Base-by-base conservation (phyloP, 2,329 filamentous ascomycete genomes). In the Fusarium albidum region DNA sequence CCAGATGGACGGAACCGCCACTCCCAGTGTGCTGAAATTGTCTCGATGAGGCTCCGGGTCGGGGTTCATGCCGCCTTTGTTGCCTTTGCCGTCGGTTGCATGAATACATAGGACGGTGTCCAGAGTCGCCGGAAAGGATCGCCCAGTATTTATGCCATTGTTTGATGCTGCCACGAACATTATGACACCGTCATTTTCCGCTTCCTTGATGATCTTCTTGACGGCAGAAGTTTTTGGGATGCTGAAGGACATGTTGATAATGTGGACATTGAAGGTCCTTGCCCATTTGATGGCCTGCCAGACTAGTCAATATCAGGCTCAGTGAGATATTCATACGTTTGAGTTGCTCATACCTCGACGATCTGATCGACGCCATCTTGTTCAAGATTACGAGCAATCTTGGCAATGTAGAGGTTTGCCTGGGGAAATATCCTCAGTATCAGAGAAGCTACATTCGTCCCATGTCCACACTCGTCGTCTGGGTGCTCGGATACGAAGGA, bases 201-300 rank as follows among this genome's bases (percentile, higher is more conserved):
- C 48, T 3, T 38, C 10, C n/a, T 3, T 4, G 31, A 50, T 44
- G 26, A 33, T 26, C 9, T 15, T 13, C n/a, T n/a, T 9, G 17
- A 49, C 37, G 11, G n/a, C 21, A 8, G 26, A 29, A 11, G 18
- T 18, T 3, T 28, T 21, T 10, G 11, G 11, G 15, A 50, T 38
- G 11, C 25, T 12, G 18, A 38, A 43, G 9, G 51, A 55, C 12
- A 55, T 50, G 13, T 39, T 44, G 38, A 55, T 55, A 18, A 55
- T 55, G 18, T 55, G 11, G 13, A 37, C 46, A 6, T 40, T 31
- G 14, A 10, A 13, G 2, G 28, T n/a, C 4, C 39, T 33, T 21
- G 51, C 51, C 51, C 51, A 49, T 5, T 37, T 17, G 25, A 55
- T 43, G 11, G 51, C 51, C 51, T 55, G 4, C n/a, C n/a, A n/a